These are phyloP conservation scores for Neonectria hederae DNA, from an alignment of 2,329 filamentous ascomycete species.

Conservation along the genomic window DNA sequence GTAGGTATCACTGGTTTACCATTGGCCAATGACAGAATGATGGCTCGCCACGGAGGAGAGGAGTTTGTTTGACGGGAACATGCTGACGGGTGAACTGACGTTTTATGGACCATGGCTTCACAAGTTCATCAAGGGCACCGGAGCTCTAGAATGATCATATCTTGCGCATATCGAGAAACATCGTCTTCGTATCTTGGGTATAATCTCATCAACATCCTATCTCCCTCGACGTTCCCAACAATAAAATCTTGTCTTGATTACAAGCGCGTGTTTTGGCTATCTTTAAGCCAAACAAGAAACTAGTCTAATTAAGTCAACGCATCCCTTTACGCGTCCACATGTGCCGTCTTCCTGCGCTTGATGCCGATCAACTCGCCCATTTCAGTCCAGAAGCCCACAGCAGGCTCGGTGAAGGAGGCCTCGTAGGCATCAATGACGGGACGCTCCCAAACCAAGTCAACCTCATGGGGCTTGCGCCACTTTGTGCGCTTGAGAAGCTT, in stretches of 20 bases:
- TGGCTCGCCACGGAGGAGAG: background rate
- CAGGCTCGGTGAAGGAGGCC: constrained; percentile 57
- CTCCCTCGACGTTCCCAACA: constrained; percentile 20
- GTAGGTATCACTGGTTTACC: background rate
- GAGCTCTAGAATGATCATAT: background rate
- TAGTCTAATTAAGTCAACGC: background rate
- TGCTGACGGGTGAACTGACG: background rate
- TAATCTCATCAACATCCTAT: constrained; percentile 33
- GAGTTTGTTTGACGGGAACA: background rate
- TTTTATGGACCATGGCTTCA: background rate
- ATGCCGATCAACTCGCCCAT: constrained; percentile 47
- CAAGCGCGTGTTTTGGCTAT: background rate
- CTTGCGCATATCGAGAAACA: constrained; percentile 18
- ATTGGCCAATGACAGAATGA: background rate
- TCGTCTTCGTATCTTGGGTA: constrained; percentile 36
- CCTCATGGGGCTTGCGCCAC: constrained; percentile 61
- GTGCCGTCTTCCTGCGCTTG: constrained; percentile 16
- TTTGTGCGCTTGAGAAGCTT: constrained; percentile 70
- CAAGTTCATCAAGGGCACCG: constrained; percentile 1
- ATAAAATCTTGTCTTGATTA: background rate
- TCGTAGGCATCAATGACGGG: constrained; percentile 68
- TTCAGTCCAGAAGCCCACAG: constrained; percentile 66
- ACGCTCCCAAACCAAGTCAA: constrained; percentile 69
- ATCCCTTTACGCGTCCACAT: constrained; percentile 13
- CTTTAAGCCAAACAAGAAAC: constrained; percentile 6